phyloP scores from a whole-genome alignment of 2,329 filamentous ascomycete species.

The Fusarium tjaetaba region DNA sequence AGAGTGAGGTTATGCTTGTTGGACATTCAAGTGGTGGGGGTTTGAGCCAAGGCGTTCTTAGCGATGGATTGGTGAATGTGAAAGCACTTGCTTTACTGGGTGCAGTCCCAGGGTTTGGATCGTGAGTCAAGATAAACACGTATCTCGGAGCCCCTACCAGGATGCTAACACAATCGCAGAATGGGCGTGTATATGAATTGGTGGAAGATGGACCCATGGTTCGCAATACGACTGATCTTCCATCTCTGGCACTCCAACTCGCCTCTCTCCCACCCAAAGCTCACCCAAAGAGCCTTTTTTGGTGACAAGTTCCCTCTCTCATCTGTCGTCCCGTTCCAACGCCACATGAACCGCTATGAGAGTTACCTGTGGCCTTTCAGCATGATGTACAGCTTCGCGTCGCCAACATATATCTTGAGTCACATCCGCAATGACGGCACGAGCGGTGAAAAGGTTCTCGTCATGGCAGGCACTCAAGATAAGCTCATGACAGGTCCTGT shows the following conservation, averaged over 20 bases:
- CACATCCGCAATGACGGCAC: conserved; percentile 45
- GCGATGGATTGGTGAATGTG: conserved; percentile 51
- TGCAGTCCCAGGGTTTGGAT: conserved; percentile 56
- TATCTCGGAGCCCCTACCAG: neutral
- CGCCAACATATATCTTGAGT: conserved; percentile 51
- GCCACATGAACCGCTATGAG: conserved; percentile 59
- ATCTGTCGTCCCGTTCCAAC: conserved; percentile 55
- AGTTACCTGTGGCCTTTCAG: conserved; percentile 62
- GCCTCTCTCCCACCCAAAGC: conserved; percentile 59
- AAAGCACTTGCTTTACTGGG: conserved; percentile 58
- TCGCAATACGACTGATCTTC: conserved; percentile 56
- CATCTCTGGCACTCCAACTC: conserved; percentile 62
- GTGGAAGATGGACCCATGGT: conserved; percentile 59
- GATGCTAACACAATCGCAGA: conserved; percentile 42
- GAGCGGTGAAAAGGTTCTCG: conserved; percentile 46
- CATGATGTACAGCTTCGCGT: conserved; percentile 57
- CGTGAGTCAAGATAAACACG: conserved; percentile 29
- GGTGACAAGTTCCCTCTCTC: conserved; percentile 53
- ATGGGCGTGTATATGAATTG: conserved; percentile 59
- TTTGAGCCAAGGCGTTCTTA: conserved; percentile 60
- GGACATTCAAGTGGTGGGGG: conserved; percentile 64
- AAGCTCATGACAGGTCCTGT: conserved; percentile 53
- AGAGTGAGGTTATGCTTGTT: conserved; percentile 54
- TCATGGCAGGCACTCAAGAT: conserved; percentile 54
- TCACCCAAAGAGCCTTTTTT: conserved; percentile 63